A percentile compares a stretch with the other conserved stretches of the same genome.
Conservation (phyloP, 148 eudicot species). For the Persicaria maculosa region DNA sequence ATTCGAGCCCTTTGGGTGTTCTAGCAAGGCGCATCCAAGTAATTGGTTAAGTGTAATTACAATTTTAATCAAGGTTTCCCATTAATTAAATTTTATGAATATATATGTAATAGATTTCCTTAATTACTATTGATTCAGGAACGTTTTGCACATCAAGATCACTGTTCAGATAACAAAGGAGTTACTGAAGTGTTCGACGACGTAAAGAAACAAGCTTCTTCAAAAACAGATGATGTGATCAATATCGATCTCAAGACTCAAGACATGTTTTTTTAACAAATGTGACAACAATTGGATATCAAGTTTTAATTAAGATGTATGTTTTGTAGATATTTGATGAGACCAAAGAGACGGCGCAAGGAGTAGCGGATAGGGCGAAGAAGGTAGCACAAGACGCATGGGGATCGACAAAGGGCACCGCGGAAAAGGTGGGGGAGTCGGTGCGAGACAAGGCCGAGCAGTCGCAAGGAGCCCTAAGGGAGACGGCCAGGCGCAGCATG, state of each 20-base stretch:
- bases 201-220: slow-evolving; percentile 36
- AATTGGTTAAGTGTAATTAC: background rate
- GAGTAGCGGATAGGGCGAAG: slow-evolving; percentile 60
- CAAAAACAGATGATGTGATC: slow-evolving; percentile 45
- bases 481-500: slow-evolving; percentile 36
- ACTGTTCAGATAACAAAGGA: no score
- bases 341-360: slow-evolving; percentile 37
- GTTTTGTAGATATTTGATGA: slow-evolving; percentile 24
- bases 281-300: background rate
- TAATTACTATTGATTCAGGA: background rate
- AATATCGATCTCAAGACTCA: background rate
- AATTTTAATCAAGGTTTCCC: no score
- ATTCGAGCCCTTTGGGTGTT: background rate
- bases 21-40: slow-evolving; percentile 5
- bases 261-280: background rate
- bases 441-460: slow-evolving; percentile 53
- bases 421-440: slow-evolving; percentile 49
- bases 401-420: slow-evolving; percentile 59
- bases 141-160: slow-evolving; percentile 9
- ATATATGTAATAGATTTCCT: background rate
- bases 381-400: slow-evolving; percentile 70
- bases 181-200: slow-evolving; percentile 14
- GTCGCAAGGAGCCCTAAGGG: slow-evolving; percentile 33
- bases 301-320: background rate
- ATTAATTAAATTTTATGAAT: no score